Percentiles rank a stretch among this genome's conserved stretches.
phyloP scores from a whole-genome alignment of 345 rosid species.

The Psidium friedrichsthalianum region DNA sequence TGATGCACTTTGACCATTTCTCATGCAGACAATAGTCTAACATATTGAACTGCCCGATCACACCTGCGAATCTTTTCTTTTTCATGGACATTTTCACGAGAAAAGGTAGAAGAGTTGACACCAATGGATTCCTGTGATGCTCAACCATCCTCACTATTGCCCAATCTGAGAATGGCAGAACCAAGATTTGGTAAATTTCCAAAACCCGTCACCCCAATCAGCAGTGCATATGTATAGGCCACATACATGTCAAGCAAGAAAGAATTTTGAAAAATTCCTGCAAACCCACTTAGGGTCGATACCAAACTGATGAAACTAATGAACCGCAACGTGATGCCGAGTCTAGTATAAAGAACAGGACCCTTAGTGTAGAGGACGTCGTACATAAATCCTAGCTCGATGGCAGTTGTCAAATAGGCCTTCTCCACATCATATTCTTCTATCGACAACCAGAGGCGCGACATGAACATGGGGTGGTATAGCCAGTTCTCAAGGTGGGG shows the following conservation, averaged over 20 bases:
- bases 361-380: constrained; percentile 10
- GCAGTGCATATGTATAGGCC: neutral
- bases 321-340: neutral
- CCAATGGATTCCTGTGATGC: neutral
- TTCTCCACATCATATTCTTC: neutral
- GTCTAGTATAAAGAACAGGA: neutral
- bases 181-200: neutral
- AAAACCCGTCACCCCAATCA: neutral
- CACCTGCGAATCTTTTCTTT: neutral
- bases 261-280: neutral
- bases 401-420: neutral
- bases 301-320: neutral
- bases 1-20: neutral
- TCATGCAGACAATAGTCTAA: neutral
- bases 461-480: neutral
- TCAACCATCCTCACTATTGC: neutral
- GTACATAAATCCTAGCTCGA: constrained; percentile 10
- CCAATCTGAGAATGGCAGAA: constrained; percentile 1
- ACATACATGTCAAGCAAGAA: neutral
- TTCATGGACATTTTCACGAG: neutral
- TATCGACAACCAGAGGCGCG: neutral
- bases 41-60: constrained; percentile 3
- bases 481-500: constrained; percentile 3
- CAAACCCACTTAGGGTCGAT: neutral
- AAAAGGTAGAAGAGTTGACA: neutral